Conservation (phyloP, 1,284 basidiomycete genomes). For the Apiotrichum veenhuisii region DNA sequence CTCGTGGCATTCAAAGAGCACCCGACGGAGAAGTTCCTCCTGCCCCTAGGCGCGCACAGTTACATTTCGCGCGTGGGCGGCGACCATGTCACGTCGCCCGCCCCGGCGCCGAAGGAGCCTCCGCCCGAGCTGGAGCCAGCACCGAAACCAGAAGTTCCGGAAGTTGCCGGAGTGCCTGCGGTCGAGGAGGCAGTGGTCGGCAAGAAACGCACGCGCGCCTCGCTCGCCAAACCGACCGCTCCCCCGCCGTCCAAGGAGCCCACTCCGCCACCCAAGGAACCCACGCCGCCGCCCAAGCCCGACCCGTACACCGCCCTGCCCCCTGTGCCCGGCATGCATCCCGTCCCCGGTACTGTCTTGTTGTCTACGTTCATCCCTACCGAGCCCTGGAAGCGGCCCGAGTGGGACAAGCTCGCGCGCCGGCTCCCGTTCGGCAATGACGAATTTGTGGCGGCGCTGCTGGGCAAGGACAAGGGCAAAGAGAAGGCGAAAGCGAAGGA, state of each 20-base stretch:
- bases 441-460: constrained; percentile 20
- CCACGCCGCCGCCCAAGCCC: constrained; percentile 9
- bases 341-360: constrained; percentile 33
- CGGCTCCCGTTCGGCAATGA: constrained; percentile 38
- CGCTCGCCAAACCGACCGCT: constrained; percentile 11
- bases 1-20: constrained; percentile 43
- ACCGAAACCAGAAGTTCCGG: neutral
- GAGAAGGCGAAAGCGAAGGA: neutral
- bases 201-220: constrained; percentile 20
- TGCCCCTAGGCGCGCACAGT: constrained; percentile 36
- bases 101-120: neutral
- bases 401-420: constrained; percentile 29
- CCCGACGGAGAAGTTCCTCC: constrained; percentile 41
- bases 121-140: neutral
- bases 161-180: too few species aligned
- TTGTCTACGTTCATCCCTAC: constrained; percentile 35
- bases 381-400: constrained; percentile 27
- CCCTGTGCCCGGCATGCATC: constrained; percentile 27
- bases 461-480: neutral
- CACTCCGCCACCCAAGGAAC: constrained; percentile 8
- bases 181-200: neutral
- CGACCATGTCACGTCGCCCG: constrained; percentile 31
- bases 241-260: constrained; percentile 4
- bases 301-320: constrained; percentile 18
- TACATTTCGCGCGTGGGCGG: constrained; percentile 41